Base-by-base conservation (phyloP, 2,329 filamentous ascomycete genomes). In the Xylaria sp. region DNA sequence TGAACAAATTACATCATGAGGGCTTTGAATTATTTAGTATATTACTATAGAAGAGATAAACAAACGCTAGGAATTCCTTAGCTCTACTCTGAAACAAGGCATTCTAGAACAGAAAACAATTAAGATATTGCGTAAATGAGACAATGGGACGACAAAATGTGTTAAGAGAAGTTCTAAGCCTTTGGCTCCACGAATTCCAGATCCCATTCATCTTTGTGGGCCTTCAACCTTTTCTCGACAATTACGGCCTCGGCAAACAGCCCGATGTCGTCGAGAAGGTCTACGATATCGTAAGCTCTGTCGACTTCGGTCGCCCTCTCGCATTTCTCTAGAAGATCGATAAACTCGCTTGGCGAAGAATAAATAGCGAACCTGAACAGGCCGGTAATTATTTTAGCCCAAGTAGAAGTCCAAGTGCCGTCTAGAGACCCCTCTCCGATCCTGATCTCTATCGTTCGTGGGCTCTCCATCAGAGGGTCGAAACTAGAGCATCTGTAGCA, bases 301-400 rank as follows among this genome's bases (percentile, higher is more conserved):
- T 83, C 83, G 67, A 83, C 83, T 67, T 83, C 84, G 63, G 82
- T 79, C 0, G 83, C 83, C 1, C 80, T 9, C 1, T 73, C 71
- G 34, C 73, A 75, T 9, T 68, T 72, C 1, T 9, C n/a, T 2
- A 77, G 5, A 0, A 76, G 60, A 3, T 61, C 20, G 2, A 73
- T 25, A 32, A 74, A 76, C 18, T 67, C 57, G 4, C 30, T 28
- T 0, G 46, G 23, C 2, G 72, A 60, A 4, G 73, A 53, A 7
- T 70, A 30, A 5, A 74, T 30, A 12, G 75, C 74, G 43, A 76
- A 77, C 30, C 46, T 64, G 43, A 72, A 60, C 1, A 77, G 23
- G 7, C 74, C 72, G 0, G 72, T 57, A 41, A 71, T 69, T n/a
- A 77, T 76, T 43, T 60, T 69, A 0, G 69, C 65, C 74, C 73